phyloP scores from a whole-genome alignment of 2,329 filamentous ascomycete species.

The Hymenoscyphus occultus region DNA sequence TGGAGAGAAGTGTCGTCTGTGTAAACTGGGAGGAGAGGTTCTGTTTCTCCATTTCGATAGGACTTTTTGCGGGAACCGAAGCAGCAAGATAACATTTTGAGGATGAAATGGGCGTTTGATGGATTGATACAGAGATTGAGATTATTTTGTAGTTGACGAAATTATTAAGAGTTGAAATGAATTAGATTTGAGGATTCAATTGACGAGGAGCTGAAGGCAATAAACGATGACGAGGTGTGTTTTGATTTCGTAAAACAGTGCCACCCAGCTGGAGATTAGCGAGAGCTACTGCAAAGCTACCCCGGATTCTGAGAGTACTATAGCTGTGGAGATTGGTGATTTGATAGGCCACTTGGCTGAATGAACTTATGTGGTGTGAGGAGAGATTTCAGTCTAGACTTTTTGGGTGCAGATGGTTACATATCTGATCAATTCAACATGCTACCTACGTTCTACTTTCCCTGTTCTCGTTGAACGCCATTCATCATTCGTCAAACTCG shows the following conservation, averaged over 20 bases:
- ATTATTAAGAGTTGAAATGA: not conserved
- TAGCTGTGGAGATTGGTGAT: not conserved
- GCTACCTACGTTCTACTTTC: not conserved
- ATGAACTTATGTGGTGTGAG: not conserved
- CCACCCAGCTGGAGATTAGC: not conserved
- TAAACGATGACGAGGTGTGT: slow-evolving; percentile 1
- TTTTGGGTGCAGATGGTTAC: slow-evolving; percentile 7
- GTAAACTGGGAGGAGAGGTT: slow-evolving; percentile 81
- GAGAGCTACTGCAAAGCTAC: not conserved
- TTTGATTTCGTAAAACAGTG: not conserved
- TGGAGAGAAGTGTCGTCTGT: slow-evolving; percentile 77
- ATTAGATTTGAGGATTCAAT: not conserved
- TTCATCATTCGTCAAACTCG: slow-evolving; percentile 1
- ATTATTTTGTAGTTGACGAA: not conserved
- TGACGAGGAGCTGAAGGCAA: slow-evolving; percentile 11
- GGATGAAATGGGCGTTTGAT: not conserved
- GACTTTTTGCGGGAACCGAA: slow-evolving; percentile 34
- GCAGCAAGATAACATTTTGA: slow-evolving; percentile 36
- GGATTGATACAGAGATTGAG: not conserved
- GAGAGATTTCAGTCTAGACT: not conserved
- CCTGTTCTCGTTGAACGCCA: not conserved
- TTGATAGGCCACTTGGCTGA: slow-evolving; percentile 2
- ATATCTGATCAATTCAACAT: not conserved
- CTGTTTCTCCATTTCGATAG: slow-evolving; percentile 28
- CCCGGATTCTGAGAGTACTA: not conserved